Evolutionary conservation across 1,284 basidiomycete species (phyloP), one percentile per base, ranked within the genome.

Genomic region (Microbotryum lychnidis-dioicae): DNA sequence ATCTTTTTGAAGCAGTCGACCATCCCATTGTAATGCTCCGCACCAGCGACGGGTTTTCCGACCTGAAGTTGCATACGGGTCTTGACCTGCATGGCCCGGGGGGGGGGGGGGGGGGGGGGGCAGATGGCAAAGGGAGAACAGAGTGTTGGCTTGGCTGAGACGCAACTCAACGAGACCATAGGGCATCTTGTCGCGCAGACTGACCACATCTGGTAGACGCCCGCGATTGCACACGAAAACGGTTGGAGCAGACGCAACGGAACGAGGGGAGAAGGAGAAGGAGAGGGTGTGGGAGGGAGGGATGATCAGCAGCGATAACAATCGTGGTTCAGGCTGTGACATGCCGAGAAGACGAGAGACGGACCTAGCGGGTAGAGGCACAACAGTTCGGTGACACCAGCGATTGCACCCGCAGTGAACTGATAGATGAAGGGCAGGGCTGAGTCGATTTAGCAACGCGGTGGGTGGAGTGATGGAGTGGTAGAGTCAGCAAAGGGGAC

Each of bases 11-110:
- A 85, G 50, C 82, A 87, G 55, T 89, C 87, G 16, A 97, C 77
- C 73, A 97, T 83, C n/a, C 92, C 74, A 61, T 73, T 73, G 71
- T 77, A 77, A 48, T 73, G 69, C 49, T 75, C 73, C 0, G 70
- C 71, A 20, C 73, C 74, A 9, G 72, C 86, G 60, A 83, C 78
- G 56, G 82, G 78, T 46, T 81, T 79, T 76, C 89, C 90, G 20
- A 85, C 87, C 75, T 91, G 88, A 29, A 99, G 81, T 76, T 98
- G 96, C 85, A 97, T 93, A 42, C 94, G 88, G 14, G 94, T 99
- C 80, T 98, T 98, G 76, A 97, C 88, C 73, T 66, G 62, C 51
- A 56, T 52, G 55, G 49, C 50, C 61, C 55, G 49, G 52, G 25
- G 25, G 25, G 60, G 58, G 25, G 25, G 25, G 60, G 25, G 25